Evolutionary conservation across 2,329 filamentous ascomycete genomes (phyloP).

Genomic region (Aureobasidium sp.): DNA sequence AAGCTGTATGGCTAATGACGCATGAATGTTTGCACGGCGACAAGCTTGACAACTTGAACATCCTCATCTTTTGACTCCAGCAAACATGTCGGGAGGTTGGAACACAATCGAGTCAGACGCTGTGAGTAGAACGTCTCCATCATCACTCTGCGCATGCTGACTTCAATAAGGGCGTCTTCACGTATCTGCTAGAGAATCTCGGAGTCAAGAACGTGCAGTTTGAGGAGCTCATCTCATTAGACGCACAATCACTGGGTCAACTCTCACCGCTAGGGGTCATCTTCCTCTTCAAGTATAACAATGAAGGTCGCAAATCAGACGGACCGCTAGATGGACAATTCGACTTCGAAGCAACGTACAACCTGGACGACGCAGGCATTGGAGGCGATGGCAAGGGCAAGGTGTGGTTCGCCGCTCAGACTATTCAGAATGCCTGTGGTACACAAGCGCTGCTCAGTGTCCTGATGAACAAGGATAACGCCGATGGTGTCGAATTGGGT

Average conservation of each 20-base stretch:
- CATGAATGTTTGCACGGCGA: conserved; percentile 12
- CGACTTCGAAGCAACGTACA: conserved; percentile 59
- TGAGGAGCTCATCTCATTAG: conserved; percentile 88
- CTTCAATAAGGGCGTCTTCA: conserved; percentile 74
- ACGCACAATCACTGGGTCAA: conserved; percentile 63
- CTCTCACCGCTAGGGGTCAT: conserved; percentile 67
- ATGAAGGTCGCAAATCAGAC: conserved; percentile 56
- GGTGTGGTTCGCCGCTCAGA: conserved; percentile 93
- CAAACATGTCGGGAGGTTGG: conserved; percentile 61
- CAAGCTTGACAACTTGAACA: neutral
- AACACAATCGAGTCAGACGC: conserved; percentile 98
- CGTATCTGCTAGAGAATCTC: conserved; percentile 85
- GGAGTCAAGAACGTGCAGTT: conserved; percentile 93
- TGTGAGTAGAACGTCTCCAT: conserved; percentile 46
- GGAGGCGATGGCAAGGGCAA: conserved; percentile 20
- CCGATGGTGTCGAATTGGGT: conserved; percentile 61
- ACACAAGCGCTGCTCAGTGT: conserved; percentile 92
- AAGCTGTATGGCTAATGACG: neutral
- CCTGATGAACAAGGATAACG: conserved; percentile 65
- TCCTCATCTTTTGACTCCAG: neutral
- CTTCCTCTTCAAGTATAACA: conserved; percentile 96
- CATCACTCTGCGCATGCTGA: neutral
- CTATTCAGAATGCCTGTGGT: conserved; percentile 96
- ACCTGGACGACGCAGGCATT: conserved; percentile 36
- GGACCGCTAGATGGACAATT: conserved; percentile 75